These are phyloP conservation scores for Melastoma malabathricum DNA, from an alignment of 345 rosid species.

Conservation along the genomic window DNA sequence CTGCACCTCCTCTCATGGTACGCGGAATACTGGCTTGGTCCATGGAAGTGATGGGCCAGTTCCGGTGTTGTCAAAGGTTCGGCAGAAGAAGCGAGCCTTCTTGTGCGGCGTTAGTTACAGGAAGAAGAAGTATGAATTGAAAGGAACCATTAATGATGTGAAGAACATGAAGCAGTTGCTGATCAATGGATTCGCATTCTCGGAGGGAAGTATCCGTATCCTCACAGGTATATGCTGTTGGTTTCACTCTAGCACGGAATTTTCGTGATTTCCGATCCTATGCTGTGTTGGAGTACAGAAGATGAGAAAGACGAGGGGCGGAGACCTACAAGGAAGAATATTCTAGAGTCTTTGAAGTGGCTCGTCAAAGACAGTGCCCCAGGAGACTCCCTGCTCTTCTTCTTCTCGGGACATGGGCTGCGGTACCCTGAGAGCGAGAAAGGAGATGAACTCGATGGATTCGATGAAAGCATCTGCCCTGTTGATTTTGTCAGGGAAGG, in stretches of 20 bases:
- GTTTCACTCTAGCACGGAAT: neutral
- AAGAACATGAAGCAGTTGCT: conserved; percentile 28
- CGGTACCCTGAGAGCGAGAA: conserved; percentile 22
- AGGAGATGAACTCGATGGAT: conserved; percentile 43
- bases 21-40: neutral
- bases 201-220: conserved; percentile 16
- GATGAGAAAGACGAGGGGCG: conserved; percentile 14
- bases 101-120: conserved; percentile 37
- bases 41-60: neutral
- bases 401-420: conserved; percentile 52
- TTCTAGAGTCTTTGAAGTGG: conserved; percentile 29
- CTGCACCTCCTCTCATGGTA: neutral
- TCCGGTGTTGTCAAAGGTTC: neutral
- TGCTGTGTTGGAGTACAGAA: conserved; percentile 13
- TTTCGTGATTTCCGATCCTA: neutral
- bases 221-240: conserved; percentile 28
- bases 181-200: conserved; percentile 15
- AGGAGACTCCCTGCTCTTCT: conserved; percentile 43
- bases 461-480: conserved; percentile 45
- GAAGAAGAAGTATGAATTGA: conserved; percentile 25
- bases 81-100: conserved; percentile 28
- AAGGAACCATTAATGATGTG: conserved; percentile 41
- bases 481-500: conserved; percentile 35
- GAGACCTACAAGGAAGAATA: conserved; percentile 38
- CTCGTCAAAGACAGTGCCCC: conserved; percentile 25